Evolutionary conservation across 345 rosid genomes (phyloP), one percentile per base, ranked within the genome.

Genomic region (Dipteronia sinensis): DNA sequence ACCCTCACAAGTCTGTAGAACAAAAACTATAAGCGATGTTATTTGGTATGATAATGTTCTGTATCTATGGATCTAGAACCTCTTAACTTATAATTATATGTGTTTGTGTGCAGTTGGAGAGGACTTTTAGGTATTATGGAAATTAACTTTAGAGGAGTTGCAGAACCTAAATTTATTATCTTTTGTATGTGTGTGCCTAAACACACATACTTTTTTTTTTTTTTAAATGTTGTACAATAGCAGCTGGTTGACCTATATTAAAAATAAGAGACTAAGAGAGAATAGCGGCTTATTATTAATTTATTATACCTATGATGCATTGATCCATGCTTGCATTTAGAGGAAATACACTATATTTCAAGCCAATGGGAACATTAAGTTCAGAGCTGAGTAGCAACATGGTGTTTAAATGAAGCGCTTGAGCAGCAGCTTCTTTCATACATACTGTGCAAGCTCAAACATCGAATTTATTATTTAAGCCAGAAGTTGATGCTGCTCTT

Each of bases 401-500:
- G 6, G 49, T 72, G 22, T 22, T 23, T 42, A 7, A 27, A 27
- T 25, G 61, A 17, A 42, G 46, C 10, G 46, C 46, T 42, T 42
- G 46, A 42, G 46, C 46, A 42, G 46, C 61, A 16, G 46, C 66
- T n/a, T 72, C 34, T n/a, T 58, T n/a, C 49, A 40, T 20, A 38
- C 38, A n/a, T 59, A 38, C 31, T 34, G 46, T 56, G 53, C 53
- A n/a, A 6, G 55, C 51, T 53, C 76, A 58, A 59, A 20, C 53
- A 34, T 4, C 38, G 38, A 34, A 6, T 34, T 4, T 34, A 34
- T 34, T 34, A 20, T 47, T 69, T 69, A 15, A 69, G 56, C 55
- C 46, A 69, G 74, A 71, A 25, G 23, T 31, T 71, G 62, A 44
- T 71, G 46, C 63, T 29, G 56, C 22, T 69, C 12, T 44, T 46